Evolutionary conservation across 2,329 filamentous ascomycete species (phyloP), one percentile per base, ranked within the genome.

Genomic region (Ophiobolus disseminans): DNA sequence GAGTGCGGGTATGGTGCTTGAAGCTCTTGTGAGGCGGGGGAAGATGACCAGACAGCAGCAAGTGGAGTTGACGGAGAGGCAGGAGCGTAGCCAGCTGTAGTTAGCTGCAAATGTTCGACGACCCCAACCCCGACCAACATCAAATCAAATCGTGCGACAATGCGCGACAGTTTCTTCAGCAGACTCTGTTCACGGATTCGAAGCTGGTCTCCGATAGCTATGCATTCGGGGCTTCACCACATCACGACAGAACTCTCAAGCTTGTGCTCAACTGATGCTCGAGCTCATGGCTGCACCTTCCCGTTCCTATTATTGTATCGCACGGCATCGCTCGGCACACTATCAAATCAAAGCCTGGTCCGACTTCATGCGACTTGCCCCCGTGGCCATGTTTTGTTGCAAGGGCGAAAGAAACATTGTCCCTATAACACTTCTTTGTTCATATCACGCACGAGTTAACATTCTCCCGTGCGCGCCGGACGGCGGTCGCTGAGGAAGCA

Each of bases 271-370:
- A n/a, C 30, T 30, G 10, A 40, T 32, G 39, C 52, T 43, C 35
- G 34, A 46, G 45, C 48, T 52, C n/a, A 40, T 28, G 35, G 44
- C 44, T 55, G 44, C 44, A 46, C 19, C n/a, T n/a, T n/a, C n/a
- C n/a, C 36, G 20, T 39, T 23, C 40, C 21, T 40, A 40, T 44
- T 37, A 35, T 37, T 19, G 42, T 44, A 43, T 40, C 50, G 42
- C 35, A 46, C 42, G 32, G 51, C 44, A 35, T 46, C 50, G 25
- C 42, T 50, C 51, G 41, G 50, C 46, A 32, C 22, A 38, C 35
- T 25, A 40, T 25, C 36, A 40, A 20, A 40, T 40, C 35, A 48
- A 40, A 22, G 30, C 44, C 34, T 41, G 37, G 36, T 34, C 35
- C 26, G 35, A 28, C 23, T 16, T 19, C 19, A n/a, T 25, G 20